These are phyloP conservation scores for Gillenia trifoliata DNA, from an alignment of 306 rosid species.

Conservation along the genomic window DNA sequence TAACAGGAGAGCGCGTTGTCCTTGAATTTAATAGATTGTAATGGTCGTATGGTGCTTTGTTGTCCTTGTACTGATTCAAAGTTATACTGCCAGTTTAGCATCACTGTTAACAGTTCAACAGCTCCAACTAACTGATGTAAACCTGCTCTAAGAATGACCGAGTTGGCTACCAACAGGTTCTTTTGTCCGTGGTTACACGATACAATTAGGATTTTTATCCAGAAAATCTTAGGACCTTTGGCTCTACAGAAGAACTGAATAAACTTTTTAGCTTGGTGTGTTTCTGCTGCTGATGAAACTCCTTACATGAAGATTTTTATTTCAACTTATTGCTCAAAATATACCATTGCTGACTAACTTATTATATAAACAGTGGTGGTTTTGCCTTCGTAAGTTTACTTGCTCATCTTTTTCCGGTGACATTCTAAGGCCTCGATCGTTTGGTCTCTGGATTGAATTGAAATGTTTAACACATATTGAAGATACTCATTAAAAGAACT, in stretches of 20 bases:
- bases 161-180: conserved; percentile 23
- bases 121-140: neutral
- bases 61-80: too few relatives aligned
- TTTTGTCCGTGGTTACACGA: conserved; percentile 10
- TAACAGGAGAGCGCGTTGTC: too few relatives aligned
- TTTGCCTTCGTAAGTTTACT: conserved; percentile 47
- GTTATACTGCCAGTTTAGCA: neutral
- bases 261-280: conserved; percentile 11
- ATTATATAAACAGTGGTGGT: conserved; percentile 28
- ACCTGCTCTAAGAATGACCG: conserved; percentile 13
- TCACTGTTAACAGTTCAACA: too few relatives aligned
- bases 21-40: too few relatives aligned
- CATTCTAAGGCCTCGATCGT: neutral
- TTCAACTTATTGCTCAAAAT: conserved; percentile 24
- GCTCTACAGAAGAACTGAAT: neutral
- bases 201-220: neutral
- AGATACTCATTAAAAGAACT: too few relatives aligned
- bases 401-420: neutral
- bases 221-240: neutral
- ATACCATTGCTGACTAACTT: too few relatives aligned
- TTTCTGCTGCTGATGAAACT: conserved; percentile 41
- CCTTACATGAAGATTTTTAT: conserved; percentile 33
- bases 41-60: too few relatives aligned
- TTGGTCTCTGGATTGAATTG: too few relatives aligned
- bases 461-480: too few relatives aligned